Percentiles rank a stretch among this genome's conserved stretches.
These are phyloP conservation scores for Leccinum truebloodii DNA, from an alignment of 768 basidiomycete species.

Conservation along the genomic window DNA sequence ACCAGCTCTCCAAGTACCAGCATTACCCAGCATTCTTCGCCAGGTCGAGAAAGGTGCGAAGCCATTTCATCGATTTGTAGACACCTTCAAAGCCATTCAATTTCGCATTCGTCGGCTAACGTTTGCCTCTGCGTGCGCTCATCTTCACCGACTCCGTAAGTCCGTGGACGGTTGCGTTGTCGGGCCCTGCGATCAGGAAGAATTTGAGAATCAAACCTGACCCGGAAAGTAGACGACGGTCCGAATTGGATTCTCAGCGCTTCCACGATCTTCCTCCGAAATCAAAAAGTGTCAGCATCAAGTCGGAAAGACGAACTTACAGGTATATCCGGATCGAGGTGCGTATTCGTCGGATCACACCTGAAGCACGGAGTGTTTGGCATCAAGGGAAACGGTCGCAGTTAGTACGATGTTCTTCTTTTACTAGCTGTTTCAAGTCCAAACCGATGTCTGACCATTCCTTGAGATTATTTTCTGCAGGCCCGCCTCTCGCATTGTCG, in stretches of 20 bases:
- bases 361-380: conserved; percentile 12
- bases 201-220: conserved; percentile 21
- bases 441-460: conserved; percentile 42
- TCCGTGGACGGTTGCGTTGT: conserved; percentile 23
- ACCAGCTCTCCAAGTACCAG: conserved; percentile 46
- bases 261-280: conserved; percentile 33
- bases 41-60: conserved; percentile 39
- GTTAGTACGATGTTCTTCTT: background rate
- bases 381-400: background rate
- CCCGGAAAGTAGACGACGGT: conserved; percentile 45
- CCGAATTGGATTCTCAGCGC: conserved; percentile 43
- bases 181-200: background rate
- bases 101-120: background rate
- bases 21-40: conserved; percentile 32
- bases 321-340: conserved; percentile 36
- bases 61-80: conserved; percentile 38
- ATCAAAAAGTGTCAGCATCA: background rate
- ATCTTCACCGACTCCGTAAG: conserved; percentile 42
- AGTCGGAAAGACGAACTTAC: conserved; percentile 14
- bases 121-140: background rate
- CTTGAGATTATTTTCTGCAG: conserved; percentile 29
- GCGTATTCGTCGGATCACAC: conserved; percentile 32
- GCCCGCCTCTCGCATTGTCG: conserved; percentile 43
- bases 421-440: conserved; percentile 31
- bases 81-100: conserved; percentile 24